These are phyloP conservation scores for Alternaria dauci DNA, from an alignment of 2,329 filamentous ascomycete genomes.

Conservation along the genomic window DNA sequence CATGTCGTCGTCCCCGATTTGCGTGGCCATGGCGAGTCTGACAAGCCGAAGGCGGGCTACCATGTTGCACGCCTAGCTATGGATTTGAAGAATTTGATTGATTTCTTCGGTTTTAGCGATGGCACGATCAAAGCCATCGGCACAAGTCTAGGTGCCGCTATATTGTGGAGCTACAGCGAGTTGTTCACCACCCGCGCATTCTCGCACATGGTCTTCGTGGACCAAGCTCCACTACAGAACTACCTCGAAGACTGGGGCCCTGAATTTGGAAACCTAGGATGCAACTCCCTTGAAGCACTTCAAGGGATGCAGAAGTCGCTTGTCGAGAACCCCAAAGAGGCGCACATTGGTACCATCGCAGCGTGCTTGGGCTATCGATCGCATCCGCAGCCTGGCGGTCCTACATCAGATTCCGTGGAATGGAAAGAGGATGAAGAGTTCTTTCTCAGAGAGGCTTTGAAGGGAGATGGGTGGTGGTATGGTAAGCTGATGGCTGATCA, in stretches of 20 bases:
- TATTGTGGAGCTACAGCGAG: slow-evolving; percentile 40
- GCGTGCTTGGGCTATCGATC: slow-evolving; percentile 37
- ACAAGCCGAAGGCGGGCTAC: slow-evolving; percentile 35
- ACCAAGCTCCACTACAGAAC: slow-evolving; percentile 40
- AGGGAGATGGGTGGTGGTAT: slow-evolving; percentile 39
- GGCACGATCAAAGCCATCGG: slow-evolving; percentile 26
- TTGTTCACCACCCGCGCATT: slow-evolving; percentile 34
- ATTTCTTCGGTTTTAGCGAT: slow-evolving; percentile 23
- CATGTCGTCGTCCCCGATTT: slow-evolving; percentile 32
- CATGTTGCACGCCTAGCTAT: slow-evolving; percentile 40
- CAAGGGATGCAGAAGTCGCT: slow-evolving; percentile 26
- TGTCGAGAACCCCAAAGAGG: slow-evolving; percentile 15
- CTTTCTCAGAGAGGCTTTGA: slow-evolving; percentile 34
- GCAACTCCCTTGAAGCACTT: slow-evolving; percentile 28
- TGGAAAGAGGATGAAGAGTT: slow-evolving; percentile 38
- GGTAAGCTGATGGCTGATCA: slow-evolving; percentile 44
- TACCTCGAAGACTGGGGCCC: slow-evolving; percentile 36
- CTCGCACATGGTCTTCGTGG: slow-evolving; percentile 37
- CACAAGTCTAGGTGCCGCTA: slow-evolving; percentile 32
- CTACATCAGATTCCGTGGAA: slow-evolving; percentile 10
- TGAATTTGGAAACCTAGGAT: slow-evolving; percentile 32
- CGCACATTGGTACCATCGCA: slow-evolving; percentile 33
- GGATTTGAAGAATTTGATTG: slow-evolving; percentile 36
- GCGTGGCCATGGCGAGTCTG: slow-evolving; percentile 38
- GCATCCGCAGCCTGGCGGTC: slow-evolving; percentile 27